Base-by-base conservation (phyloP, 192 early-diverging fungal species). In the Phycomyces blakesleeanus region DNA sequence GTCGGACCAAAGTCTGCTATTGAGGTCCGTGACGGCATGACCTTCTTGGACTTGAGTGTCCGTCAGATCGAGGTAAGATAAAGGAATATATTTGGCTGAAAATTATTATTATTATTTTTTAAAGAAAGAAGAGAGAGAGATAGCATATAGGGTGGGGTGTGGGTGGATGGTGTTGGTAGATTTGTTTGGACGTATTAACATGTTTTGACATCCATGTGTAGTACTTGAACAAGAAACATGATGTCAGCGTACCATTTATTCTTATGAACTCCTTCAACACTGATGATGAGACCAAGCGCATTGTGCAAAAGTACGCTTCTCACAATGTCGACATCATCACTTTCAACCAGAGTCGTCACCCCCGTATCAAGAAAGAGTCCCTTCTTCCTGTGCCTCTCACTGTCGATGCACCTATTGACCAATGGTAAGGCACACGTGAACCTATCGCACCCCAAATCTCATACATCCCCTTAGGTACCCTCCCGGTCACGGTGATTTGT, bases 261-360 rank as follows among this genome's bases (percentile, higher is more conserved):
- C 83, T 98, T 52, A 99, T 99, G 97, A 99, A 99, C 84, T 99
- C 97, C n/a, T 98, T 99, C 87, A 99, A 99, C 79, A 99, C 97
- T 5, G 96, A 99, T 75, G 89, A 90, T 15, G 97, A 99, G 73
- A 99, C 97, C 49, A 83, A 87, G 73, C 89, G 93, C 60, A 95
- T 99, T 76, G 93, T 98, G 67, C 97, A 98, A 87, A 99, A 99
- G 77, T 98, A 99, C 82, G 85, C 80, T 54, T 83, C 80, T 39
- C 95, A 99, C 77, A 89, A 94, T 64, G 83, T 98, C 54, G 83
- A 90, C 68, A 91, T 99, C 66, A 75, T 95, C 64, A 99, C 96
- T 14, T 99, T 99, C 78, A 99, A 99, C 84, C 97, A 99, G 79
- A 89, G 87, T 51, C 84, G 94, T 47, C 93, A 92, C 75, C 97